phyloP scores from a whole-genome alignment of 2,329 filamentous ascomycete genomes.

The Mollisiaceae sp. region DNA sequence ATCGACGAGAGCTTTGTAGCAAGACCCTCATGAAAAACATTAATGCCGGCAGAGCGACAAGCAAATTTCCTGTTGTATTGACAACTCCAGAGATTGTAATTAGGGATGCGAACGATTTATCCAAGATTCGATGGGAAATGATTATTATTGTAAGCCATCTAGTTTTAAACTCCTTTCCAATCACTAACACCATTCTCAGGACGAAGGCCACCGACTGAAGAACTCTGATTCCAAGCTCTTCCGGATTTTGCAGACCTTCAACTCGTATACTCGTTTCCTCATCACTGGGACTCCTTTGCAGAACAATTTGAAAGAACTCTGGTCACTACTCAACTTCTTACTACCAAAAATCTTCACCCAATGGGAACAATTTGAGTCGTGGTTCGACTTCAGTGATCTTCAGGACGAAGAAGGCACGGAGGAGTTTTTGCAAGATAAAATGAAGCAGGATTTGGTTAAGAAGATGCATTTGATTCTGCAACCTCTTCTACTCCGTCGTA shows the following conservation, averaged over 20 bases:
- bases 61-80: constrained; percentile 86
- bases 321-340: constrained; percentile 93
- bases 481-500: constrained; percentile 82
- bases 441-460: constrained; percentile 77
- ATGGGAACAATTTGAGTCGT: constrained; percentile 88
- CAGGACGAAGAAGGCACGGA: constrained; percentile 81
- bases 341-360: constrained; percentile 93
- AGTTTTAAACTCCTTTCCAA: neutral
- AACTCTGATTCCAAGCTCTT: constrained; percentile 94
- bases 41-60: constrained; percentile 59
- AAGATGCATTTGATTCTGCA: constrained; percentile 94
- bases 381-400: constrained; percentile 96
- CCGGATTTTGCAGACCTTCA: constrained; percentile 84
- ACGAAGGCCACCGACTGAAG: constrained; percentile 96
- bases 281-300: constrained; percentile 96
- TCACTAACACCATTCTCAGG: constrained; percentile 52
- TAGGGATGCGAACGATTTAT: constrained; percentile 81
- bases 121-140: constrained; percentile 91
- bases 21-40: constrained; percentile 70
- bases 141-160: constrained; percentile 78
- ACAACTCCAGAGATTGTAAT: constrained; percentile 97
- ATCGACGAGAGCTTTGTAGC: constrained; percentile 76
- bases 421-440: constrained; percentile 78
- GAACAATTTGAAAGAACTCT: constrained; percentile 93
- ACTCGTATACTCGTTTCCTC: constrained; percentile 86